Conservation (phyloP, 2,329 filamentous ascomycete species). For the Ophidiomyces ophidiicola region DNA sequence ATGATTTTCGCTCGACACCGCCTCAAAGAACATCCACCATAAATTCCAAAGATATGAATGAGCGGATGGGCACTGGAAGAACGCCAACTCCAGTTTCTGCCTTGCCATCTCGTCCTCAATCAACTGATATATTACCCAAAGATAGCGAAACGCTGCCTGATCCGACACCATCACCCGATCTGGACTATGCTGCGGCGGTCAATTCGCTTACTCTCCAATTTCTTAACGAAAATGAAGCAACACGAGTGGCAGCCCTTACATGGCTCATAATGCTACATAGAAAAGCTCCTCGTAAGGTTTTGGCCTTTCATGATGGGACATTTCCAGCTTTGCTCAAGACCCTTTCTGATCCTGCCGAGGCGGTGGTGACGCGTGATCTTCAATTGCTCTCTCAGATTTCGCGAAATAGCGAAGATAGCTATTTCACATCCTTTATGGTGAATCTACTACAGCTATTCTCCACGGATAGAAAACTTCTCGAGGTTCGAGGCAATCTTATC, state of each 20-base stretch:
- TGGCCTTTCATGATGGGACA: constrained; percentile 93
- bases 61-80: constrained; percentile 28
- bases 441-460: constrained; percentile 90
- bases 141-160: constrained; percentile 30
- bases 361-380: constrained; percentile 87
- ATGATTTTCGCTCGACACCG: constrained; percentile 26
- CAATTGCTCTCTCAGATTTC: constrained; percentile 93
- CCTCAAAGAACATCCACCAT: constrained; percentile 34
- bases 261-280: constrained; percentile 98
- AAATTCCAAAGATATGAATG: constrained; percentile 26
- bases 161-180: constrained; percentile 46
- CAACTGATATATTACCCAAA: constrained; percentile 5
- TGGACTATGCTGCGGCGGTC: constrained; percentile 94
- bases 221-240: constrained; percentile 92
- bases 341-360: constrained; percentile 85
- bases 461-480: constrained; percentile 79
- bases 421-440: constrained; percentile 97
- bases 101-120: constrained; percentile 21
- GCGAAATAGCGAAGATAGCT: constrained; percentile 89
- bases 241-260: constrained; percentile 78
- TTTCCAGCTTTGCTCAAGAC: constrained; percentile 95
- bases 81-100: constrained; percentile 20
- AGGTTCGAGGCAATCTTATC: constrained; percentile 88
- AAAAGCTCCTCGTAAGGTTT: constrained; percentile 82
- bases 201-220: constrained; percentile 87